These are phyloP conservation scores for Macrolepiota albuminosa DNA, from an alignment of 768 basidiomycete species.

Conservation along the genomic window DNA sequence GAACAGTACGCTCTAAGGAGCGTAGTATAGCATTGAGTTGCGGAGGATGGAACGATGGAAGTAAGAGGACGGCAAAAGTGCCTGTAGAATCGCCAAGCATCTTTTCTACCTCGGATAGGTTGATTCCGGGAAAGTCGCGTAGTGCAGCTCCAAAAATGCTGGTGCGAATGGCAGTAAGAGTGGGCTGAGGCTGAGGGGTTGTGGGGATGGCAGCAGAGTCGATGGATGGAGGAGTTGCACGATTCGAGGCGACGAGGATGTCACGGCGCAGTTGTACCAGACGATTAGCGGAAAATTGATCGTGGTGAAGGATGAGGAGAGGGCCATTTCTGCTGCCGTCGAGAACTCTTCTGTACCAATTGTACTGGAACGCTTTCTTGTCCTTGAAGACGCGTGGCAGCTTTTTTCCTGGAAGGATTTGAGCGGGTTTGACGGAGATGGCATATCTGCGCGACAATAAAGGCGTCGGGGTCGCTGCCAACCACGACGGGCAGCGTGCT, in stretches of 20 bases:
- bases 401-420: slow-evolving; percentile 47
- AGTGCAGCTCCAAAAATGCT: slow-evolving; percentile 77
- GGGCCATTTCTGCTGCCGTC: slow-evolving; percentile 50
- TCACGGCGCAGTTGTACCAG: slow-evolving; percentile 67
- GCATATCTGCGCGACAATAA: slow-evolving; percentile 42
- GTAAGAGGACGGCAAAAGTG: slow-evolving; percentile 58
- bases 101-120: slow-evolving; percentile 39
- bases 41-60: slow-evolving; percentile 68
- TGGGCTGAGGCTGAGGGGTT: slow-evolving; percentile 32
- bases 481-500: slow-evolving; percentile 26
- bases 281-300: slow-evolving; percentile 65
- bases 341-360: slow-evolving; percentile 74
- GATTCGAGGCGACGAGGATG: slow-evolving; percentile 52
- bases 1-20: slow-evolving; percentile 61
- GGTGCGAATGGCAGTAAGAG: slow-evolving; percentile 68
- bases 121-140: slow-evolving; percentile 52
- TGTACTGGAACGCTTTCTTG: slow-evolving; percentile 78
- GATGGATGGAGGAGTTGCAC: slow-evolving; percentile 38
- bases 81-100: slow-evolving; percentile 58
- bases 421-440: slow-evolving; percentile 50
- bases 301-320: slow-evolving; percentile 75
- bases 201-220: slow-evolving; percentile 24
- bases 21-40: slow-evolving; percentile 64
- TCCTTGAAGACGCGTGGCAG: slow-evolving; percentile 66
- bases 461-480: slow-evolving; percentile 20